Percentiles rank a stretch among this genome's conserved stretches.
Evolutionary conservation across 768 basidiomycete species (phyloP).

Genomic region (Hortiboletus flavorubellus): DNA sequence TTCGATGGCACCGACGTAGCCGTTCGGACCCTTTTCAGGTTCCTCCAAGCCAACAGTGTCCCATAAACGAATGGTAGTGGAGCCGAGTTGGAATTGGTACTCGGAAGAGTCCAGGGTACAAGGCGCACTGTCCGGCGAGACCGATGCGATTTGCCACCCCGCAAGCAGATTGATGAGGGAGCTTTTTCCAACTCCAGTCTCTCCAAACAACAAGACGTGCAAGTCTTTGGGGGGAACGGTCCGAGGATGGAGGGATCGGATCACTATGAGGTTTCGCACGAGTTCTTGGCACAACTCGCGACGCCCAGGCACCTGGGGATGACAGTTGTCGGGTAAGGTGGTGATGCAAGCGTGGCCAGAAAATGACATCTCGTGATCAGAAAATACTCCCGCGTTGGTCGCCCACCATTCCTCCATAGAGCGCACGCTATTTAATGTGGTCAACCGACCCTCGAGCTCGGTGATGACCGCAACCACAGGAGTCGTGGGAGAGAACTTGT

Average conservation of each 20-base stretch:
- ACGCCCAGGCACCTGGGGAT: constrained; percentile 21
- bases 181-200: constrained; percentile 27
- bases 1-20: constrained; percentile 27
- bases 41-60: constrained; percentile 36
- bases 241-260: constrained; percentile 14
- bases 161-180: constrained; percentile 30
- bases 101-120: constrained; percentile 33
- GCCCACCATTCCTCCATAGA: constrained; percentile 41
- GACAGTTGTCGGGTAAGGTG: constrained; percentile 21
- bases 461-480: constrained; percentile 32
- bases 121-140: constrained; percentile 25
- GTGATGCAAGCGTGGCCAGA: constrained; percentile 39
- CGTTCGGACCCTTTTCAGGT: constrained; percentile 16
- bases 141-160: constrained; percentile 21
- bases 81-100: constrained; percentile 28
- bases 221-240: constrained; percentile 20
- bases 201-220: constrained; percentile 40
- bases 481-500: constrained; percentile 9
- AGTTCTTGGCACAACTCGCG: constrained; percentile 17
- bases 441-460: constrained; percentile 27
- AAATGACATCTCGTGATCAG: constrained; percentile 29
- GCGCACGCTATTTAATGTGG: not conserved
- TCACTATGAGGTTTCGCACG: constrained; percentile 17
- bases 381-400: constrained; percentile 27
- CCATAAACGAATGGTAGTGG: constrained; percentile 25